A percentile compares a stretch with the other conserved stretches of the same genome.
These are phyloP conservation scores for Musa itinerans DNA, from an alignment of 176 grass and related monocot species.

Conservation along the genomic window DNA sequence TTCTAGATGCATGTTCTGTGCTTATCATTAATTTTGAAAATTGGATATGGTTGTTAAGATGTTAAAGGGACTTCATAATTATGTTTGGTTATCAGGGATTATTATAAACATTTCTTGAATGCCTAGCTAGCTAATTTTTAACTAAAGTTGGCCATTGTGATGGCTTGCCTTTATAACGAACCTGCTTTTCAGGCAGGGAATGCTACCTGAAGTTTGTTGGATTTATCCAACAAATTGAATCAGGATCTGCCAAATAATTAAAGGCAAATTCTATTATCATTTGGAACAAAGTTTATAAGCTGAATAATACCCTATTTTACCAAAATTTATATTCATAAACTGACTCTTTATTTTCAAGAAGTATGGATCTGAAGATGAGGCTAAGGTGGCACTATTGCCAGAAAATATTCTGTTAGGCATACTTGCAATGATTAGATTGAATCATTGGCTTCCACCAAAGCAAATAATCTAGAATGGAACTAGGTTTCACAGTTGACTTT, in stretches of 20 bases:
- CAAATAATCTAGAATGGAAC: neutral
- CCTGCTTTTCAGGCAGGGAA: neutral
- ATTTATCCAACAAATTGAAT: neutral
- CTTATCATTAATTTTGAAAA: too few species aligned
- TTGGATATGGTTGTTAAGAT: neutral
- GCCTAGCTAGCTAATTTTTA: neutral
- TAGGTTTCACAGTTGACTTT: neutral
- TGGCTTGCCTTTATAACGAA: too few species aligned
- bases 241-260: neutral
- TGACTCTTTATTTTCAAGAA: too few species aligned
- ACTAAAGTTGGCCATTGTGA: neutral
- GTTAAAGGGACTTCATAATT: neutral
- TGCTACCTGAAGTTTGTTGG: neutral
- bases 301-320: too few species aligned
- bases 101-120: neutral
- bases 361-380: too few species aligned
- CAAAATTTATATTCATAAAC: too few species aligned
- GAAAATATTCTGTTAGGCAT: too few species aligned
- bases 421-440: neutral
- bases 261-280: too few species aligned
- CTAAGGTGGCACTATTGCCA: too few species aligned
- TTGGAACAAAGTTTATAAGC: too few species aligned
- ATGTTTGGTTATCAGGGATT: neutral
- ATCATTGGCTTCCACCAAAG: neutral
- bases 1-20: neutral